A percentile compares a stretch with the other conserved stretches of the same genome.
These are phyloP conservation scores for Candida tetrigidarum DNA, from an alignment of 1,139 yeast species.

Conservation along the genomic window DNA sequence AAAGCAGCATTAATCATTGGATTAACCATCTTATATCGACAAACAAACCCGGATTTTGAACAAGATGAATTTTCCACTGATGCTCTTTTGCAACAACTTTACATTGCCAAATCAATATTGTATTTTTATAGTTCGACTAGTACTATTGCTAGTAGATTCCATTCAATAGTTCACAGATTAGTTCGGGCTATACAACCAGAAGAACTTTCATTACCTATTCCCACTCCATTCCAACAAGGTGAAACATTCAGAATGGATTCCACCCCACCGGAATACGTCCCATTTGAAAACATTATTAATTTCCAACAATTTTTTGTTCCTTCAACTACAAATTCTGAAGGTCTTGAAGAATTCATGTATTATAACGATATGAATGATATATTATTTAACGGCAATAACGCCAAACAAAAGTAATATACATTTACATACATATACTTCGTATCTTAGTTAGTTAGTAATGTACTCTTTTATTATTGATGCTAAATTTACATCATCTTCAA, in stretches of 20 bases:
- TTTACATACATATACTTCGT: background rate
- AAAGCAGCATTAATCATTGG: slow-evolving; percentile 20
- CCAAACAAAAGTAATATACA: background rate
- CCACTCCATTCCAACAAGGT: slow-evolving; percentile 8
- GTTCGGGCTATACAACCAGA: slow-evolving; percentile 15
- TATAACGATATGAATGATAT: slow-evolving; percentile 26
- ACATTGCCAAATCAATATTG: slow-evolving; percentile 17
- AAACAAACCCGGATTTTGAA: slow-evolving; percentile 11
- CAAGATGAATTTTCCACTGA: slow-evolving; percentile 14
- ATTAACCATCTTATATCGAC: slow-evolving; percentile 17
- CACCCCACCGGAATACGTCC: background rate
- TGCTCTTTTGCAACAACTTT: slow-evolving; percentile 15
- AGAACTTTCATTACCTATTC: slow-evolving; percentile 5
- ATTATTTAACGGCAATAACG: slow-evolving; percentile 20
- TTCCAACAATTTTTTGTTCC: slow-evolving; percentile 27
- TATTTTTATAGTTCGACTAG: slow-evolving; percentile 16
- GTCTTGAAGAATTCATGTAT: slow-evolving; percentile 23
- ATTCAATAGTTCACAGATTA: slow-evolving; percentile 15
- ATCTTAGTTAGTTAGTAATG: slow-evolving; percentile 2
- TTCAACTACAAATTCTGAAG: slow-evolving; percentile 16
- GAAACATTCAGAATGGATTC: background rate
- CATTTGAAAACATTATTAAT: slow-evolving; percentile 22
- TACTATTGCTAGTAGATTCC: slow-evolving; percentile 16
- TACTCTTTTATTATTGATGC: slow-evolving; percentile 13
- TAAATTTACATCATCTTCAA: slow-evolving; percentile 24